phyloP scores from a whole-genome alignment of 2,329 filamentous ascomycete genomes.

The Aspergillus felis region DNA sequence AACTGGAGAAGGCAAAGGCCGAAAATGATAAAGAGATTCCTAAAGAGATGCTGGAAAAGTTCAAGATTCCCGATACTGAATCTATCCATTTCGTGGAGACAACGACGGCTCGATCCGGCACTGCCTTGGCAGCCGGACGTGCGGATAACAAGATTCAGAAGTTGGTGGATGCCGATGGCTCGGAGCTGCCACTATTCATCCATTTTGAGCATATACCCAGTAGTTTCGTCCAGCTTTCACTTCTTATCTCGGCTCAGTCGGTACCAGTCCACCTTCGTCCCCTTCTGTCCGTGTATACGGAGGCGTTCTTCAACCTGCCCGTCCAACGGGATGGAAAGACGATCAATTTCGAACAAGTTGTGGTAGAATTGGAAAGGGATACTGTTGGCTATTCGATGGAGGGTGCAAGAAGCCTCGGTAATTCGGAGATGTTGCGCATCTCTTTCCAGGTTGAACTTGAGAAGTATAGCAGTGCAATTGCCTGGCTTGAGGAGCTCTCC shows the following conservation, averaged over 20 bases:
- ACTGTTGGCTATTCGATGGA: conserved; percentile 80
- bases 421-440: conserved; percentile 76
- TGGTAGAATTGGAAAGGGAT: conserved; percentile 84
- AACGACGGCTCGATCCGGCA: conserved; percentile 74
- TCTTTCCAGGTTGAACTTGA: conserved; percentile 82
- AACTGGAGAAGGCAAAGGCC: conserved; percentile 76
- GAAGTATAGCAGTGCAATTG: conserved; percentile 77
- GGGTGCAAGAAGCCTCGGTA: conserved; percentile 64
- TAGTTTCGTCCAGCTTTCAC: conserved; percentile 81
- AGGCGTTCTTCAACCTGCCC: conserved; percentile 93
- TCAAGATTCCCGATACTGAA: conserved; percentile 77
- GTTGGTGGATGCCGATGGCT: conserved; percentile 65
- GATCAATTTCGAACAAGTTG: conserved; percentile 85
- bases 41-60: conserved; percentile 71
- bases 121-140: conserved; percentile 67
- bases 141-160: conserved; percentile 68
- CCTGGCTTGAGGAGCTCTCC: conserved; percentile 81
- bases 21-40: conserved; percentile 89
- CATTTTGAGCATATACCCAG: conserved; percentile 94
- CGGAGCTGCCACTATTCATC: conserved; percentile 74
- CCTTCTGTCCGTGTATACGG: conserved; percentile 75
- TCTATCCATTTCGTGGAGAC: conserved; percentile 95
- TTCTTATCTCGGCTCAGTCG: conserved; percentile 73
- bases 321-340: conserved; percentile 71
- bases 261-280: conserved; percentile 82